Percentiles rank a stretch among this genome's conserved stretches.
Evolutionary conservation across 129 eudicot genomes (phyloP).

Genomic region (Lactuca sativa): DNA sequence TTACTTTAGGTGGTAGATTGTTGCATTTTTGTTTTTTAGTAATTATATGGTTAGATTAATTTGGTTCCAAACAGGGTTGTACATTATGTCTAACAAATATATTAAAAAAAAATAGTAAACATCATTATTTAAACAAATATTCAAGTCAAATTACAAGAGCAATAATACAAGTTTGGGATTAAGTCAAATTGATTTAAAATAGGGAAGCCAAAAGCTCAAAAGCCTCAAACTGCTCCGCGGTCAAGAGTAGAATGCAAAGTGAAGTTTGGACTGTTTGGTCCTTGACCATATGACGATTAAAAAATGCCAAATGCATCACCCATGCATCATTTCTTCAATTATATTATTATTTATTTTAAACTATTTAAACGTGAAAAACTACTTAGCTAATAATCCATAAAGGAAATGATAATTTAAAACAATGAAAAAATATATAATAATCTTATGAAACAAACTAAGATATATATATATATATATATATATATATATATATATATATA

Average conservation of each 20-base stretch:
- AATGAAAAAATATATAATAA: too few species aligned
- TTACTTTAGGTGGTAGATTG: too few species aligned
- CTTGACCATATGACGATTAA: conserved; percentile 25
- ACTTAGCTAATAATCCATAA: too few species aligned
- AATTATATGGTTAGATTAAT: too few species aligned
- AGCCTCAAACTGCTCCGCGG: not conserved
- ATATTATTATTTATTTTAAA: too few species aligned
- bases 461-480: too few species aligned
- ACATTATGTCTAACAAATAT: not conserved
- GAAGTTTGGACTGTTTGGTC: conserved; percentile 18
- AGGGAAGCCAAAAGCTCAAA: not conserved
- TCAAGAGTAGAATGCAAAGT: conserved; percentile 31
- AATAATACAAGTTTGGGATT: conserved; percentile 20
- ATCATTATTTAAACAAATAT: too few species aligned
- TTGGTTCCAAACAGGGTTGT: not conserved
- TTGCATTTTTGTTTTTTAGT: too few species aligned
- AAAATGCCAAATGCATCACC: conserved; percentile 23
- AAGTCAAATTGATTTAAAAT: conserved; percentile 16
- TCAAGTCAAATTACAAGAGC: not conserved
- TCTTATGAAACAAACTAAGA: too few species aligned
- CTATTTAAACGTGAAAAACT: too few species aligned
- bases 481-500: too few species aligned
- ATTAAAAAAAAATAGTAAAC: not conserved
- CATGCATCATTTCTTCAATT: conserved; percentile 15
- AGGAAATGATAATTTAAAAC: too few species aligned